These are phyloP conservation scores for Neonectria sp. DNA, from an alignment of 2,329 filamentous ascomycete species.

Conservation along the genomic window DNA sequence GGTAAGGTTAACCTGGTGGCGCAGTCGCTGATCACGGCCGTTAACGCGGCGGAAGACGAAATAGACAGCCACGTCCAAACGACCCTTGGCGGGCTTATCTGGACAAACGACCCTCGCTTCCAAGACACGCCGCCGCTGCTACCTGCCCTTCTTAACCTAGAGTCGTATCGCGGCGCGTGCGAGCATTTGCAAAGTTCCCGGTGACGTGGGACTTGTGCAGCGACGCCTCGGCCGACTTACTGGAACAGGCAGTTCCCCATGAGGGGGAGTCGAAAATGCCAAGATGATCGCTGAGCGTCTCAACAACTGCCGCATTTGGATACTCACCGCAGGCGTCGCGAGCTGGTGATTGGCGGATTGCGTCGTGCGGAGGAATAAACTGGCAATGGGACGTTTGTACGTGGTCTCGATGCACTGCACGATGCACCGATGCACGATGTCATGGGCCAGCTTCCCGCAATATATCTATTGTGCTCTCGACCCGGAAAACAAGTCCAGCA, in stretches of 20 bases:
- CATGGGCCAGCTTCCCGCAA: background rate
- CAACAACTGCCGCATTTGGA: constrained; percentile 46
- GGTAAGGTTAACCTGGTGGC: background rate
- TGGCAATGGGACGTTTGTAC: too few relatives aligned
- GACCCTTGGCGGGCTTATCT: background rate
- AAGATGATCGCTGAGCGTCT: constrained; percentile 36
- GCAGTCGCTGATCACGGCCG: background rate
- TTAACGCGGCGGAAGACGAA: too few relatives aligned
- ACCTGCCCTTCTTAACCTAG: constrained; percentile 49
- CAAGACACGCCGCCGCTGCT: constrained; percentile 18
- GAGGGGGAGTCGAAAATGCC: constrained; percentile 31
- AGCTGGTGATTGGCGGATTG: constrained; percentile 30
- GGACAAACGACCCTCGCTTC: constrained; percentile 41
- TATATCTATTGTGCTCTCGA: background rate
- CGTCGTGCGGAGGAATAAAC: constrained; percentile 9
- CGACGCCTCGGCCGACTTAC: constrained; percentile 38
- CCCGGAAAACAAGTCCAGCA: background rate
- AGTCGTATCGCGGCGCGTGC: constrained; percentile 19
- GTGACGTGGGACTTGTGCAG: constrained; percentile 36
- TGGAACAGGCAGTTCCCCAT: constrained; percentile 40
- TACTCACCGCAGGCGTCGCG: constrained; percentile 24
- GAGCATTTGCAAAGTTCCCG: constrained; percentile 43
- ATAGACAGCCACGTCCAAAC: too few relatives aligned
- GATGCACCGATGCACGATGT: background rate
- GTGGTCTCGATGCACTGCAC: background rate